Evolutionary conservation across 371 early-diverging fungal genomes (phyloP).

Genomic region (Entomophthora muscae): DNA sequence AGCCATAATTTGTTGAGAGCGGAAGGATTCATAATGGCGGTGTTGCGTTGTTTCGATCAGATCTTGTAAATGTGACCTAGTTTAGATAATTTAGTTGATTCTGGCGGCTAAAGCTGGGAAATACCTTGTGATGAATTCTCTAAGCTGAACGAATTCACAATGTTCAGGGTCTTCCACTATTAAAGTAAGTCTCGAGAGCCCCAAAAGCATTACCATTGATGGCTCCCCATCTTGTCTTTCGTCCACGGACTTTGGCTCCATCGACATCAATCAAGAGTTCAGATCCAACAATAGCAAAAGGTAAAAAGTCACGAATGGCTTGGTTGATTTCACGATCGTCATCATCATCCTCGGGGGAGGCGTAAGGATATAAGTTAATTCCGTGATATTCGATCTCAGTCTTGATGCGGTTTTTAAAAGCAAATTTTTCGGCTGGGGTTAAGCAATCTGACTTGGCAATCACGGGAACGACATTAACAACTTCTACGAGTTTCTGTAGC

Average conservation of each 20-base stretch:
- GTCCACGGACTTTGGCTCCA: conserved; percentile 52
- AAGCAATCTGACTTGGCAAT: conserved; percentile 79
- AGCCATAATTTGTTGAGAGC: conserved; percentile 68
- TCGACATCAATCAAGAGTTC: conserved; percentile 58
- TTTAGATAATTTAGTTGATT: not conserved
- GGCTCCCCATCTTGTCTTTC: conserved; percentile 47
- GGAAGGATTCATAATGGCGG: conserved; percentile 83
- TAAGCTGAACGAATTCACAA: conserved; percentile 66
- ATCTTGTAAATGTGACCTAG: conserved; percentile 60
- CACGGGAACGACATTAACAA: conserved; percentile 63
- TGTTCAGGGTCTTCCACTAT: conserved; percentile 68
- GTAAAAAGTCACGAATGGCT: conserved; percentile 43
- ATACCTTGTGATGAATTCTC: conserved; percentile 61
- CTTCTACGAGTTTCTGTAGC: conserved; percentile 47
- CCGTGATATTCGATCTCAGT: conserved; percentile 85
- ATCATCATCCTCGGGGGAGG: conserved; percentile 61
- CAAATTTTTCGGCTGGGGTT: conserved; percentile 51
- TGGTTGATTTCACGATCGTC: conserved; percentile 54
- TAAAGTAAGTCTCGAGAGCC: not conserved
- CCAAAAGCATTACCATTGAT: conserved; percentile 35
- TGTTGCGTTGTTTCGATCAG: conserved; percentile 71
- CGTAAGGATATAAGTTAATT: conserved; percentile 76
- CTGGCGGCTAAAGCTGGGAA: too few relatives aligned
- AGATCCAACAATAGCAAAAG: conserved; percentile 75
- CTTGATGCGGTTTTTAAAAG: conserved; percentile 61